Base-by-base conservation (phyloP, 768 basidiomycete genomes). In the Amanita subjunquillea region DNA sequence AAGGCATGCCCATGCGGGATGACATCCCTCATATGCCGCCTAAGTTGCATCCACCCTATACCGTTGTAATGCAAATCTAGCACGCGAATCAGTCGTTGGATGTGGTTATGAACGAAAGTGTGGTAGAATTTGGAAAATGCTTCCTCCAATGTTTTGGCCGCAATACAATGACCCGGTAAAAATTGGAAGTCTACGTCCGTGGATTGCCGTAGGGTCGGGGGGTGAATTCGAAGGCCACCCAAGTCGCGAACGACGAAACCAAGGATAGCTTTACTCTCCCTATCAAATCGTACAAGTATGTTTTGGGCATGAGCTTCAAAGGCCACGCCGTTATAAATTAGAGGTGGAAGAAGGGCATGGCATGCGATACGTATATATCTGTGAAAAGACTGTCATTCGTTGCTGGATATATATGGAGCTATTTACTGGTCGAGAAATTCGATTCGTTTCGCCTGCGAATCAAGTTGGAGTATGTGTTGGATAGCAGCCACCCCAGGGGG, bases 231-330 rank as follows among this genome's bases (percentile, higher is more conserved):
- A 52, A 82, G 65, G 6, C 80, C 80, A 5, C 78, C 79, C 15
- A 82, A 69, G 57, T 82, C 80, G 32, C 80, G 76, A 51, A 79
- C 58, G 29, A 80, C 69, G 59, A 82, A 79, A 15, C 78, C 78
- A 15, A 67, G 63, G 7, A 73, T 65, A 47, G 68, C 67, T 30
- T 72, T 70, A 1, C 75, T 74, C 10, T 60, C 50, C 2, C 60
- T 55, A 54, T 77, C 69, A 51, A 78, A 71, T 20, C 78, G 75
- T 36, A 71, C 69, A 6, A 79, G 71, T 15, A 75, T 68, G 58
- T 80, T 82, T 55, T 82, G 80, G 1, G 78, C 77, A 60, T 82
- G 80, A 8, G 78, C 80, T 63, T 82, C 80, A 48, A 82, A 79
- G 6, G 75, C 74, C n/a, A 80, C 74, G 3, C 79, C 79, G 47